Evolutionary conservation across 148 eudicot genomes (phyloP).

Genomic region (Spergularia marina): DNA sequence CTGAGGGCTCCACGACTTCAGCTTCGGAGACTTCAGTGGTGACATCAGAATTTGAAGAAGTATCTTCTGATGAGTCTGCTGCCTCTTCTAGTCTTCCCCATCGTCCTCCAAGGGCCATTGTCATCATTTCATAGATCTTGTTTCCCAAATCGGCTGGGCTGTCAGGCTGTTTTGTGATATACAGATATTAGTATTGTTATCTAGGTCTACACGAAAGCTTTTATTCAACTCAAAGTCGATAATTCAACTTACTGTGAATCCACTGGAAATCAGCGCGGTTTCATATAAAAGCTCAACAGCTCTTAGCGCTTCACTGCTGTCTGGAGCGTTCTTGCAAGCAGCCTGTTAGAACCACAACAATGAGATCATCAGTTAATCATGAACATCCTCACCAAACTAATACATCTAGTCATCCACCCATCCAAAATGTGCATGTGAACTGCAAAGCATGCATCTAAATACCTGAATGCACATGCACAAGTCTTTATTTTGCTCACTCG

Average conservation of each 20-base stretch:
- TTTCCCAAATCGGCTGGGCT: conserved; percentile 89
- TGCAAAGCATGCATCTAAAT: too few species aligned
- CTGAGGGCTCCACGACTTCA: conserved; percentile 86
- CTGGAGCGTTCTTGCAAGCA: conserved; percentile 90
- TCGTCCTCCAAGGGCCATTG: conserved; percentile 95
- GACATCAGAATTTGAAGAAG: conserved; percentile 33
- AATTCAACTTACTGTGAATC: conserved; percentile 68
- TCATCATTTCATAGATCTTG: conserved; percentile 99
- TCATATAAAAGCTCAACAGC: conserved; percentile 80
- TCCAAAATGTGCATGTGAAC: too few species aligned
- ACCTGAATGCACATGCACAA: too few species aligned
- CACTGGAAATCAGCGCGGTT: conserved; percentile 89
- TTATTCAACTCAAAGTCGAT: background rate
- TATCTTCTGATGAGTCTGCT: conserved; percentile 27
- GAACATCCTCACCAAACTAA: background rate
- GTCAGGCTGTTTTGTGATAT: conserved; percentile 63
- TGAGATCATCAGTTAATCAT: background rate
- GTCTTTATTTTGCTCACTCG: too few species aligned
- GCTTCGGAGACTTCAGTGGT: conserved; percentile 44
- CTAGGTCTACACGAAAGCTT: background rate
- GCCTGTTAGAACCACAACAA: conserved; percentile 49
- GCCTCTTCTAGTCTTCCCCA: conserved; percentile 81
- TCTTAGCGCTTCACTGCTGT: conserved; percentile 70
- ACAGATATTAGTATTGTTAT: background rate
- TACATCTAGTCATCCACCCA: too few species aligned